A percentile compares a stretch with the other conserved stretches of the same genome.
These are phyloP conservation scores for Irpex sp. DNA, from an alignment of 1,284 basidiomycete genomes.

Conservation along the genomic window DNA sequence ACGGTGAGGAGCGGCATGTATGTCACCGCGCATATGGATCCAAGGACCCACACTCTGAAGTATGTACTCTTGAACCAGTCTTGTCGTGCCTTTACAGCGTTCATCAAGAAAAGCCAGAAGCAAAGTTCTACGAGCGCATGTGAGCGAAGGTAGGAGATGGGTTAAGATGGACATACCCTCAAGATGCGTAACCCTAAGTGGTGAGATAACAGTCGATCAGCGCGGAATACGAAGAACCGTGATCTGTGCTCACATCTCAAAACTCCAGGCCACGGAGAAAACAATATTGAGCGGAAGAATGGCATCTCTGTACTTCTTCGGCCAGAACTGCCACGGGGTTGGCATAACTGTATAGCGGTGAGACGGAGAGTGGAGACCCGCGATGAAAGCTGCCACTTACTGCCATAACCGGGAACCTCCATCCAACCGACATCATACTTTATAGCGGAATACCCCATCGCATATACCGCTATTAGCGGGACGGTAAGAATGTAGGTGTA, in stretches of 20 bases:
- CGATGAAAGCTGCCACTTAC: slow-evolving; percentile 38
- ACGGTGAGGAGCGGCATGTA: slow-evolving; percentile 69
- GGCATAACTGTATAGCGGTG: slow-evolving; percentile 48
- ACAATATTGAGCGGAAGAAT: slow-evolving; percentile 61
- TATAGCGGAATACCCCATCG: slow-evolving; percentile 60
- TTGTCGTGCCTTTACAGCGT: slow-evolving; percentile 52
- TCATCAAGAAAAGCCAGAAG: slow-evolving; percentile 79
- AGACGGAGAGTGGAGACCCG: neutral
- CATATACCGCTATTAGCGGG: slow-evolving; percentile 56
- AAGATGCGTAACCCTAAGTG: slow-evolving; percentile 66
- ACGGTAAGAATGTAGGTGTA: slow-evolving; percentile 68
- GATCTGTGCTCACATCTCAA: slow-evolving; percentile 59
- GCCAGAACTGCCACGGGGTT: slow-evolving; percentile 60
- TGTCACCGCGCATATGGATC: slow-evolving; percentile 54
- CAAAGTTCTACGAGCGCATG: slow-evolving; percentile 53
- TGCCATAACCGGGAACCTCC: slow-evolving; percentile 37
- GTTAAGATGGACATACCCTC: slow-evolving; percentile 46
- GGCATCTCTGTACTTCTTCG: slow-evolving; percentile 35
- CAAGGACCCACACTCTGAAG: slow-evolving; percentile 66
- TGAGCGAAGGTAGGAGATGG: neutral
- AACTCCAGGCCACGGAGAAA: slow-evolving; percentile 61
- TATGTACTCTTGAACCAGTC: slow-evolving; percentile 75
- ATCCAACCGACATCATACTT: slow-evolving; percentile 69
- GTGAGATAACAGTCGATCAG: neutral
- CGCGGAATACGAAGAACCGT: neutral